These are phyloP conservation scores for Nectriaceae sp. DNA, from an alignment of 2,329 filamentous ascomycete species.

Conservation along the genomic window DNA sequence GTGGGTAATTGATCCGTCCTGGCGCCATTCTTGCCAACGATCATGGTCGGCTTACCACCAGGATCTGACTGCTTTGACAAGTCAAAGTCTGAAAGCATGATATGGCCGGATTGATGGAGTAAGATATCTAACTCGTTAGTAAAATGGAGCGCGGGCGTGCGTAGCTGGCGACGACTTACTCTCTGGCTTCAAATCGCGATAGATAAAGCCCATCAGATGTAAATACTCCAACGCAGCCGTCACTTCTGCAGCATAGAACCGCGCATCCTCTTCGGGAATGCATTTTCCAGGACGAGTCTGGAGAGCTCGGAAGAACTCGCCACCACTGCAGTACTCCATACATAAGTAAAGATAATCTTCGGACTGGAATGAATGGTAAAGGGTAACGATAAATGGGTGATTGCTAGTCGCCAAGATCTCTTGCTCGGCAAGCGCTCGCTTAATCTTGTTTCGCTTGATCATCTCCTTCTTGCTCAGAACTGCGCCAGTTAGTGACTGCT, in stretches of 20 bases:
- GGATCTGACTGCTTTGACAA: constrained; percentile 96
- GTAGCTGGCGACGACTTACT: constrained; percentile 60
- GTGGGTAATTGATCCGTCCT: constrained; percentile 86
- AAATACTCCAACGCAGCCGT: constrained; percentile 95
- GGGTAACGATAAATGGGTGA: constrained; percentile 96
- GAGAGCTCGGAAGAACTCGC: constrained; percentile 95
- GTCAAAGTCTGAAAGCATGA: constrained; percentile 99
- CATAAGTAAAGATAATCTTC: constrained; percentile 99
- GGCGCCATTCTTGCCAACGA: constrained; percentile 85
- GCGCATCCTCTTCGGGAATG: constrained; percentile 92
- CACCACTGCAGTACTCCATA: constrained; percentile 99
- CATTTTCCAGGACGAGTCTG: constrained; percentile 97
- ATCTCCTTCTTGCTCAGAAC: constrained; percentile 99
- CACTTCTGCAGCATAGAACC: constrained; percentile 97
- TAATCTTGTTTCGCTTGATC: constrained; percentile 99
- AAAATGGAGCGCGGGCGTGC: too few relatives aligned
- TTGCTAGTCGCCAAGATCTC: constrained; percentile 98
- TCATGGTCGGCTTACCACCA: constrained; percentile 97
- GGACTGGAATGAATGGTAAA: constrained; percentile 99
- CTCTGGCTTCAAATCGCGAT: constrained; percentile 95
- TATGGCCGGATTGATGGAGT: constrained; percentile 97
- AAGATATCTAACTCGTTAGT: constrained; percentile 71
- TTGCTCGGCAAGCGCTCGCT: constrained; percentile 94
- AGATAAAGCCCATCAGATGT: constrained; percentile 99
- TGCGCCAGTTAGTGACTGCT: constrained; percentile 36